Evolutionary conservation across 352 stramenopile species (phyloP).

Genomic region (Globisporangium splendens): DNA sequence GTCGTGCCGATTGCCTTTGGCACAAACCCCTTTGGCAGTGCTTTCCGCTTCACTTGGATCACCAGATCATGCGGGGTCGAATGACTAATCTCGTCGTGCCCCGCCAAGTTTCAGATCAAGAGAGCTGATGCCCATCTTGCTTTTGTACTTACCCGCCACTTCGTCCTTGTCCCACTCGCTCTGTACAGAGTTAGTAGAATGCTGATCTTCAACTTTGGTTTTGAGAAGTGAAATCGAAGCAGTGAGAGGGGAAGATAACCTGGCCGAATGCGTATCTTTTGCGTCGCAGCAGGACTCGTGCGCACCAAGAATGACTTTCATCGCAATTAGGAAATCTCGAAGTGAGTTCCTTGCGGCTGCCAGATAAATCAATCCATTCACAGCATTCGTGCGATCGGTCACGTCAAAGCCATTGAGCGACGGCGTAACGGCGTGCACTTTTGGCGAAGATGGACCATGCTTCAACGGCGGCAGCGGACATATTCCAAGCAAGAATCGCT

Average conservation of each 20-base stretch:
- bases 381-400: constrained; percentile 36
- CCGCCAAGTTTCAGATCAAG: neutral
- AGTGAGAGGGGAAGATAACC: constrained; percentile 17
- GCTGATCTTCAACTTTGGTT: constrained; percentile 5
- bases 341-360: constrained; percentile 47
- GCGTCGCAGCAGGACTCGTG: constrained; percentile 11
- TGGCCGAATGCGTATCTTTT: constrained; percentile 27
- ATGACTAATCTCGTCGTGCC: neutral
- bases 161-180: constrained; percentile 2
- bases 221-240: constrained; percentile 26
- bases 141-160: neutral
- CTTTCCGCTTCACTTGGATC: constrained; percentile 28
- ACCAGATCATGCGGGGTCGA: constrained; percentile 6
- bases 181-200: neutral
- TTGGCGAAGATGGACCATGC: constrained; percentile 24
- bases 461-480: constrained; percentile 19
- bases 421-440: constrained; percentile 24
- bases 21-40: constrained; percentile 19
- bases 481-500: constrained; percentile 43
- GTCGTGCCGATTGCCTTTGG: constrained; percentile 17
- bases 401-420: constrained; percentile 27
- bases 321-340: constrained; percentile 48
- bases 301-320: constrained; percentile 52
- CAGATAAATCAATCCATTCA: constrained; percentile 53
- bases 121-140: neutral